Conservation (phyloP, 208 protist genomes). For the Trypanosomatidae sp. region DNA sequence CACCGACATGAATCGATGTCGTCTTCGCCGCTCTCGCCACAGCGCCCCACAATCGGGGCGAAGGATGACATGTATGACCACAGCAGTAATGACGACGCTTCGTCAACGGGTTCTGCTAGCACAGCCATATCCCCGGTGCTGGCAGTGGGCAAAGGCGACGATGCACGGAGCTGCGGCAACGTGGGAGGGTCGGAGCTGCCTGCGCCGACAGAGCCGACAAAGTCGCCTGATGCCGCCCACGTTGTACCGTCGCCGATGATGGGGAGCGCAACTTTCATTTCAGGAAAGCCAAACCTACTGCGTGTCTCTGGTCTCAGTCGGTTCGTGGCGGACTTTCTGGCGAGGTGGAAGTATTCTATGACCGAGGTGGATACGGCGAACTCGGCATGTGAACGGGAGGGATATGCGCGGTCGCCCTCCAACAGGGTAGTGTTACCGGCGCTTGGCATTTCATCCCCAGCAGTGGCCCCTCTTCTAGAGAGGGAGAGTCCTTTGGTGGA, state of each 20-base stretch:
- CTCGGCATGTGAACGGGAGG: conserved; percentile 15
- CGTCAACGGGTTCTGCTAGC: neutral
- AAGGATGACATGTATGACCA: neutral
- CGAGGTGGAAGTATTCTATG: neutral
- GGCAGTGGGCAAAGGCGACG: neutral
- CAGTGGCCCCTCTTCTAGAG: neutral
- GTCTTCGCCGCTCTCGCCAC: conserved; percentile 12
- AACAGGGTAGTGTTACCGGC: neutral
- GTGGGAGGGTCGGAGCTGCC: neutral
- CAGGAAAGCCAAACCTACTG: neutral
- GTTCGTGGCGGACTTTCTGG: conserved; percentile 8
- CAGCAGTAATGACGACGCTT: neutral
- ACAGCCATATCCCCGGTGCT: neutral
- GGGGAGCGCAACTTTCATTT: neutral
- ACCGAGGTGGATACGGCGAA: neutral
- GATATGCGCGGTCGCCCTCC: neutral
- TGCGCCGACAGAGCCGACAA: too few species aligned
- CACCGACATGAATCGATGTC: neutral
- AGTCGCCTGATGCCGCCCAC: too few species aligned
- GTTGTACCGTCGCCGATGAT: neutral
- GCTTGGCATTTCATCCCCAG: neutral
- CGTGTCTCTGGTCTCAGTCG: conserved; percentile 1
- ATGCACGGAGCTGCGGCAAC: neutral
- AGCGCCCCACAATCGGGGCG: conserved; percentile 9
- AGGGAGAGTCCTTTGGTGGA: neutral